phyloP scores from a whole-genome alignment of 208 protist species.

The Leishmania amazonensis region DNA sequence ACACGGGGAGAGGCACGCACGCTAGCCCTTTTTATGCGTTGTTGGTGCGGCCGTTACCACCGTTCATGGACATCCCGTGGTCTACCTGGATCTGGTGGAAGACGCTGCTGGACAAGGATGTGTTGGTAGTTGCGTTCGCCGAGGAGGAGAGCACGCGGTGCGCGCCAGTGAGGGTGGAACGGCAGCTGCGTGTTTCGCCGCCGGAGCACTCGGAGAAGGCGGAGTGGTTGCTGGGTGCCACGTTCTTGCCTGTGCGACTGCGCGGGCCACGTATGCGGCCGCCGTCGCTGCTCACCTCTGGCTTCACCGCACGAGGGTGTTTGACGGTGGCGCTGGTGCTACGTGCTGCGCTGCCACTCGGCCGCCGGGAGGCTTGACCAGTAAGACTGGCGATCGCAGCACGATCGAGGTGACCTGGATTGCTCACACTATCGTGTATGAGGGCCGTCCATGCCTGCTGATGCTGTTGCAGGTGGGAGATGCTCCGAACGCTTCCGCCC shows the following conservation, averaged over 20 bases:
- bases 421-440: constrained; percentile 23
- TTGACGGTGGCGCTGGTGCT: constrained; percentile 38
- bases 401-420: constrained; percentile 30
- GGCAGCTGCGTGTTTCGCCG: constrained; percentile 77
- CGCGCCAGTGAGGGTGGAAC: constrained; percentile 43
- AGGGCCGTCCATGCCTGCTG: constrained; percentile 24
- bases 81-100: constrained; percentile 33
- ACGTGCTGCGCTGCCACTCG: constrained; percentile 25
- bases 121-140: constrained; percentile 50
- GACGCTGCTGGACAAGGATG: constrained; percentile 40
- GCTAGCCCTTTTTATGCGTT: neutral
- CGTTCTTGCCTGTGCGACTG: constrained; percentile 61
- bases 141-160: constrained; percentile 48
- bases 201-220: constrained; percentile 89
- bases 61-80: constrained; percentile 9
- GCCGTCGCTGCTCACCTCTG: constrained; percentile 24
- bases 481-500: constrained; percentile 1
- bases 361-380: constrained; percentile 23
- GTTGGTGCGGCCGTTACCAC: constrained; percentile 12
- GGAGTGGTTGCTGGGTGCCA: constrained; percentile 69
- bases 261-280: constrained; percentile 44
- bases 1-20: neutral
- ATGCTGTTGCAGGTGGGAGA: constrained; percentile 16
- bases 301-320: constrained; percentile 58
- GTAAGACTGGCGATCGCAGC: constrained; percentile 32